Evolutionary conservation across 768 basidiomycete species (phyloP), one percentile per base, ranked within the genome.

Genomic region (Termitomyces sp.): DNA sequence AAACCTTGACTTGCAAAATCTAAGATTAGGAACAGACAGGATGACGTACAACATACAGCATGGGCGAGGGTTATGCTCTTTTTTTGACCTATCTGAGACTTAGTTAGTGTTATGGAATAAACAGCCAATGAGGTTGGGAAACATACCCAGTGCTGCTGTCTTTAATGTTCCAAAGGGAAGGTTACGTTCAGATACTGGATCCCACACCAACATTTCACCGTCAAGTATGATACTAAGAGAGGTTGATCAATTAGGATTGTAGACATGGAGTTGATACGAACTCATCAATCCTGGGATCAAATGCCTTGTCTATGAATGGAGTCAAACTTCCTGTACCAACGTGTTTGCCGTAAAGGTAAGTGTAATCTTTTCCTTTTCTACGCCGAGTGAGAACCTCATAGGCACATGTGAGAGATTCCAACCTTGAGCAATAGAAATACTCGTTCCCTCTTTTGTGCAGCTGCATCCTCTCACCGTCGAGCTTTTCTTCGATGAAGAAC

Each of bases 191-290:
- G 92, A 86, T 3, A 89, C 77, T 0, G 96, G 96, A 70, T 98
- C 97, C 90, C 91, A 98, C 3, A 98, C 96, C 33, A 99, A 75
- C 96, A 99, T 98, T 70, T 99, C 97, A 0, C 97, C 97, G 63
- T 99, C 97, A 14, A 99, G 71, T 48, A 98, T 92, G 63, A 96
- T 88, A 51, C 96, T 98, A 20, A 5, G 8, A 52, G 35, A 35
- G 28, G 59, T 57, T 33, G 54, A 50, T 52, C 59, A 26, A 26
- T 13, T 33, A 13, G 13, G n/a, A 40, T 46, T 35, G 4, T 22
- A 20, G 18, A 35, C 33, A 13, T 22, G 5, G 20, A 44, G 33
- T 44, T 35, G 66, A 32, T 13, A 67, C 92, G 63, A 60, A 97
- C 96, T 94, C 89, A 4, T 88, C 84, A 3, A 98, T 80, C 3